Evolutionary conservation across 495 filamentous ascomycete species (phyloP), one percentile per base, ranked within the genome.

Genomic region (Amphirosellinia nigrospora): DNA sequence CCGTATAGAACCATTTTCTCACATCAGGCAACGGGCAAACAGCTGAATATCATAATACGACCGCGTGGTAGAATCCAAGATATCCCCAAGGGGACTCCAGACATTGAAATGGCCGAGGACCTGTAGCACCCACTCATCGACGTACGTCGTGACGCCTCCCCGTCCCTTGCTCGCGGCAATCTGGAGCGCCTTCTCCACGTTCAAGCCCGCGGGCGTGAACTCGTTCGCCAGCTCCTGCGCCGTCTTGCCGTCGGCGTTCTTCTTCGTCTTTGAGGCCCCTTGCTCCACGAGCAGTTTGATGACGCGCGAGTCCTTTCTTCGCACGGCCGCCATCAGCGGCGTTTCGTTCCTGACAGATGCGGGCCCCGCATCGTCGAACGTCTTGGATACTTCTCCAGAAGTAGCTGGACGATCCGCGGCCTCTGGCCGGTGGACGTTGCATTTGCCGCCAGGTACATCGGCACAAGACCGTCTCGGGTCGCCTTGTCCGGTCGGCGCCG

Each of bases 321-420:
- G 38, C 13, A 63, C 60, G 39, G 60, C 60, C 7, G 60, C 60
- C 60, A 63, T 63, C 21, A 63, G 39, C 53, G 52, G 62, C 0
- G 50, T 64, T 32, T 70, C 62, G 23, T 66, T 46, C 8, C 60
- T 34, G n/a, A 70, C 36, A 0, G 69, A 10, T 0, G 39, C 50
- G 21, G 69, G 55, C n/a, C 60, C 60, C 32, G 60, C 23, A 3
- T 63, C 60, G 39, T 63, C 60, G 26, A 63, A 63, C 11, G 60
- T 63, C 39, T 26, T 36, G 60, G 60, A 26, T 63, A 63, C 11
- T 66, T 70, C 30, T 39, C 61, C 11, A 70, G 36, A 38, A 70
- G 69, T 13, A 70, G 69, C 28, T 70, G 69, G 39, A 70, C 64
- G 30, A 68, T 67, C 15, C 64, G 39, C 21, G 69, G 26, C 45